phyloP scores from a whole-genome alignment of 768 basidiomycete species.

The Lactarius pseudohatsudake region DNA sequence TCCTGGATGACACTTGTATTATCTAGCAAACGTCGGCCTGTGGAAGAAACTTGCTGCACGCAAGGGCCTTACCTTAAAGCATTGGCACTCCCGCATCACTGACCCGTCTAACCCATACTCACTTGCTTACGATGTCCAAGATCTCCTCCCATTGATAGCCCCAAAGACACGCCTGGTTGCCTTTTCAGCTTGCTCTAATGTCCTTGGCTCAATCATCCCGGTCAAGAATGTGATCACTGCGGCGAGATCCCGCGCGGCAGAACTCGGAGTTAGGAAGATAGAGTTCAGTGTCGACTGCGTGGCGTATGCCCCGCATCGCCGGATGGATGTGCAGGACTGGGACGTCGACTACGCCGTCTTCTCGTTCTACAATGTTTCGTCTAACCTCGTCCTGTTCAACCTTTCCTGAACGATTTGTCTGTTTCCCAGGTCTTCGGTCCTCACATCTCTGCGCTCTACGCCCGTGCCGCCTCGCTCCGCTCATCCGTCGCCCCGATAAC shows the following conservation, averaged over 20 bases:
- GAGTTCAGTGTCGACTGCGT: conserved; percentile 77
- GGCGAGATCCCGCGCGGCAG: conserved; percentile 49
- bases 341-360: conserved; percentile 73
- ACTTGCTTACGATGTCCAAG: conserved; percentile 50
- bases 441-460: conserved; percentile 66
- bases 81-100: conserved; percentile 51
- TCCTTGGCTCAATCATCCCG: conserved; percentile 65
- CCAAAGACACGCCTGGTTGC: conserved; percentile 69
- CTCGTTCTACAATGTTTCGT: conserved; percentile 69
- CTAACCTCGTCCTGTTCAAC: background rate
- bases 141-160: conserved; percentile 62
- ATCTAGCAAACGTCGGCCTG: conserved; percentile 65
- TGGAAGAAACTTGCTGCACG: conserved; percentile 76
- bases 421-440: conserved; percentile 65
- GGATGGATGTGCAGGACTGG: conserved; percentile 73
- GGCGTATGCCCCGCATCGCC: conserved; percentile 72
- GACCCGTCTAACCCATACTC: conserved; percentile 62
- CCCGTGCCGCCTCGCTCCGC: conserved; percentile 49
- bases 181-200: conserved; percentile 73
- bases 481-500: conserved; percentile 56
- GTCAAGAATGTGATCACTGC: conserved; percentile 56
- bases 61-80: conserved; percentile 51
- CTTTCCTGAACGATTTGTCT: background rate
- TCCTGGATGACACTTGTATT: background rate
- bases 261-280: conserved; percentile 55